phyloP scores from a whole-genome alignment of 352 stramenopile genomes.

The Phytopythium oedochilum region DNA sequence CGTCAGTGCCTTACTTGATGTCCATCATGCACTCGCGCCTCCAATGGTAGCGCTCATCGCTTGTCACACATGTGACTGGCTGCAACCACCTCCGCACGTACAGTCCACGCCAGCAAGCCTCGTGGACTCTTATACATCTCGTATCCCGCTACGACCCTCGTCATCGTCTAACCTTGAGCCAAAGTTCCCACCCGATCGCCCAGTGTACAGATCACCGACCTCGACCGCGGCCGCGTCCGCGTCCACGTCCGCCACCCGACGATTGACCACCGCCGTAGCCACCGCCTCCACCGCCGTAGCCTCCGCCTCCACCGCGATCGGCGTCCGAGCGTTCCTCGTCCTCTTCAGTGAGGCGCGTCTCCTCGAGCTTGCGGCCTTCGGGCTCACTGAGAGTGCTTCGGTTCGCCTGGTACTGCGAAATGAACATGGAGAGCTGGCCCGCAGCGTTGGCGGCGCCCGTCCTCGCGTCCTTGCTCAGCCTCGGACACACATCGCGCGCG shows the following conservation, averaged over 20 bases:
- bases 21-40: too few species aligned
- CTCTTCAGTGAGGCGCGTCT: slow-evolving; percentile 53
- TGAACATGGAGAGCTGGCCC: slow-evolving; percentile 68
- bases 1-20: too few species aligned
- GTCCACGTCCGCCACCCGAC: slow-evolving; percentile 32
- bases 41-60: too few species aligned
- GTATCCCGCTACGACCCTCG: too few species aligned
- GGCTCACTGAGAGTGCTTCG: slow-evolving; percentile 49
- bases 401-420: slow-evolving; percentile 65
- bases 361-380: slow-evolving; percentile 59
- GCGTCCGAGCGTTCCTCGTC: slow-evolving; percentile 70
- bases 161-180: too few species aligned
- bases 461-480: slow-evolving; percentile 65
- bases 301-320: slow-evolving; percentile 15
- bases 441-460: slow-evolving; percentile 73
- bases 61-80: too few species aligned
- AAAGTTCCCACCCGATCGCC: too few species aligned
- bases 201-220: not conserved
- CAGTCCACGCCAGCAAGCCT: too few species aligned
- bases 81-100: too few species aligned
- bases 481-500: slow-evolving; percentile 51
- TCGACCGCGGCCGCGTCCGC: slow-evolving; percentile 22
- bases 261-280: slow-evolving; percentile 9
- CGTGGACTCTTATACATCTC: too few species aligned
- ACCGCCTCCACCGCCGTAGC: slow-evolving; percentile 6